These are phyloP conservation scores for Adenanthera pavonina DNA, from an alignment of 306 rosid genomes.

Conservation along the genomic window DNA sequence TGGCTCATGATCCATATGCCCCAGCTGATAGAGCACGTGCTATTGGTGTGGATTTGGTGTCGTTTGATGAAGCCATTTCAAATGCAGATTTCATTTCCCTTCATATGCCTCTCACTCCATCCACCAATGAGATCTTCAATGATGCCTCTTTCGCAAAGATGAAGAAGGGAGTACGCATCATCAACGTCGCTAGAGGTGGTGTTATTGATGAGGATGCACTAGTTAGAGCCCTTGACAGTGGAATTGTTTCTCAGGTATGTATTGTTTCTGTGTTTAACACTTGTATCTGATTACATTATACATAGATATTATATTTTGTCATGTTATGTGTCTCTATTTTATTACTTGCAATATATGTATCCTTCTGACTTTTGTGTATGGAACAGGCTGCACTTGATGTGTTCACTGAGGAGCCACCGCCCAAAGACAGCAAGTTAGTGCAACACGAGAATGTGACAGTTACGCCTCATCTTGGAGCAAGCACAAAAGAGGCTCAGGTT, in stretches of 20 bases:
- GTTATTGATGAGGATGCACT: constrained; percentile 93
- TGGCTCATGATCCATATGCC: constrained; percentile 94
- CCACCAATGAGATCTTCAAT: constrained; percentile 77
- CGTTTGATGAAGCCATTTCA: constrained; percentile 77
- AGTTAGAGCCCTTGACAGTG: constrained; percentile 75
- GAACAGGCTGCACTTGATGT: constrained; percentile 93
- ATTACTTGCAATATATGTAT: background rate
- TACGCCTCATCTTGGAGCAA: constrained; percentile 96
- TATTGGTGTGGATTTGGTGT: constrained; percentile 84
- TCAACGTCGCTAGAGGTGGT: constrained; percentile 93
- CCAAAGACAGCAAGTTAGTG: constrained; percentile 77
- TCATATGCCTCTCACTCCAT: constrained; percentile 88
- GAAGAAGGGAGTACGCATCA: constrained; percentile 85
- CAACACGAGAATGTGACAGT: constrained; percentile 81
- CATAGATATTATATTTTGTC: background rate
- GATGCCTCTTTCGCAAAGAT: constrained; percentile 68
- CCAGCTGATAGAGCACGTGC: constrained; percentile 90
- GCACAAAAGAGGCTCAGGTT: constrained; percentile 98
- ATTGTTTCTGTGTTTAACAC: background rate
- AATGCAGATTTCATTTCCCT: constrained; percentile 86
- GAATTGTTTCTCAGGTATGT: constrained; percentile 84
- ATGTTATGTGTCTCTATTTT: background rate
- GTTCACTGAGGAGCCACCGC: constrained; percentile 83
- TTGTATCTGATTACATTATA: background rate
- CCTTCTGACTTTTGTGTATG: constrained; percentile 3